These are phyloP conservation scores for Candolleomyces eurysporus DNA, from an alignment of 768 basidiomycete species.

Conservation along the genomic window DNA sequence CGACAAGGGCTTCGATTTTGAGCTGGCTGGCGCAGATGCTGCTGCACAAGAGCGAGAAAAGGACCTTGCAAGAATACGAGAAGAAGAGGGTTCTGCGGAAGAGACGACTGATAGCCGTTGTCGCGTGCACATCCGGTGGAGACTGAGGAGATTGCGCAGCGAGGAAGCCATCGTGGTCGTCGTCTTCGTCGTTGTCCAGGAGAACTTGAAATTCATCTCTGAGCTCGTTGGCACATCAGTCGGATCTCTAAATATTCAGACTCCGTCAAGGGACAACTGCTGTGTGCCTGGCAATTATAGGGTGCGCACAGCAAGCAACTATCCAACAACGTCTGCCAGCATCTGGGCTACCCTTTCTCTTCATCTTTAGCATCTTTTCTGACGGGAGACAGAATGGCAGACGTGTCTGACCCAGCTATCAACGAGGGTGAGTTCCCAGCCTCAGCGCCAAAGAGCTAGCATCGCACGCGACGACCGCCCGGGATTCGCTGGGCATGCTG, in stretches of 20 bases:
- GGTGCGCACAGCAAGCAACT: neutral
- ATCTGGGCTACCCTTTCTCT: constrained; percentile 6
- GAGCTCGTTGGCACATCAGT: neutral
- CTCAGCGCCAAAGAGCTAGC: constrained; percentile 4
- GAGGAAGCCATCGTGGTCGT: constrained; percentile 22
- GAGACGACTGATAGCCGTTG: neutral
- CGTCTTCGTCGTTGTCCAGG: constrained; percentile 2
- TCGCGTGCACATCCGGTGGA: constrained; percentile 1
- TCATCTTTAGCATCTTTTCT: constrained; percentile 3
- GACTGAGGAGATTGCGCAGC: constrained; percentile 16
- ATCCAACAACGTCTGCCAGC: neutral
- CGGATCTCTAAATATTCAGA: neutral
- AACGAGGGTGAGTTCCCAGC: constrained; percentile 52
- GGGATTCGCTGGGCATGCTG: neutral
- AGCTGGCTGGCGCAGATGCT: constrained; percentile 12
- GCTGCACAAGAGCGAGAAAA: constrained; percentile 15
- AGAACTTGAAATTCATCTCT: neutral
- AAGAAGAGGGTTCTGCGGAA: constrained; percentile 8
- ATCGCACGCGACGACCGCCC: neutral
- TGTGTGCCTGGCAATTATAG: neutral
- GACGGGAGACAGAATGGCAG: constrained; percentile 56
- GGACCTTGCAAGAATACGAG: constrained; percentile 9
- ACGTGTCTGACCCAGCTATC: constrained; percentile 73
- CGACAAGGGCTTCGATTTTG: constrained; percentile 29
- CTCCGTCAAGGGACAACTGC: neutral